These are phyloP conservation scores for Cyberlindnera mrakii DNA, from an alignment of 805 yeast genomes.

Conservation along the genomic window DNA sequence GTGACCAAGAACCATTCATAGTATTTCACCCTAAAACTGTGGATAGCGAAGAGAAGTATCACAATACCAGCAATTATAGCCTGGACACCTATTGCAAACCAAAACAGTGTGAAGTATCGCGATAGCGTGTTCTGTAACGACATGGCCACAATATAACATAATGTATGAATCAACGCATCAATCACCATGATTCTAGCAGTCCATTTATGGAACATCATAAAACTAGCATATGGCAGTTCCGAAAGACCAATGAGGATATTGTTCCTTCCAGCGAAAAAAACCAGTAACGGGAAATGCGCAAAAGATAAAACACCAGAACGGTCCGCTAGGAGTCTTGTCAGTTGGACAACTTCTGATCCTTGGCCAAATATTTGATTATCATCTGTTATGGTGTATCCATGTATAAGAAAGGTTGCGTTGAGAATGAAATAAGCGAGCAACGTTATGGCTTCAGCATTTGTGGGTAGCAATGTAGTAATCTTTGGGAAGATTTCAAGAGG, in stretches of 20 bases:
- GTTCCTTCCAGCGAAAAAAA: slow-evolving; percentile 68
- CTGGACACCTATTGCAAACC: slow-evolving; percentile 16
- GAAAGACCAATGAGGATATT: slow-evolving; percentile 56
- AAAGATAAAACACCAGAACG: slow-evolving; percentile 25
- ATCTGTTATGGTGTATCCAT: slow-evolving; percentile 8
- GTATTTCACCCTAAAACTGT: slow-evolving; percentile 41
- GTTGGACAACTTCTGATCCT: slow-evolving; percentile 5
- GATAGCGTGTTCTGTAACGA: background rate
- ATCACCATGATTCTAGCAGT: slow-evolving; percentile 41
- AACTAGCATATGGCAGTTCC: slow-evolving; percentile 58
- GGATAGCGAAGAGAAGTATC: slow-evolving; percentile 20
- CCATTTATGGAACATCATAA: slow-evolving; percentile 67
- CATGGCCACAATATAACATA: slow-evolving; percentile 4
- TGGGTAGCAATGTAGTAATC: slow-evolving; percentile 18
- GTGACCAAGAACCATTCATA: slow-evolving; percentile 58
- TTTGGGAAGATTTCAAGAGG: slow-evolving; percentile 9
- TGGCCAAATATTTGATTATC: slow-evolving; percentile 18
- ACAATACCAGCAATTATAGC: slow-evolving; percentile 7
- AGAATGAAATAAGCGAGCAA: slow-evolving; percentile 27
- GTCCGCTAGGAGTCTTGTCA: slow-evolving; percentile 10
- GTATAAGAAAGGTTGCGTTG: slow-evolving; percentile 9
- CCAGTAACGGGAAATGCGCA: slow-evolving; percentile 45
- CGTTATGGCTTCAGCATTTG: slow-evolving; percentile 22
- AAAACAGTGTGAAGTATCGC: background rate
- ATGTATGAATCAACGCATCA: slow-evolving; percentile 38